phyloP scores from a whole-genome alignment of 2,329 filamentous ascomycete genomes.

The Fusarium sp. region DNA sequence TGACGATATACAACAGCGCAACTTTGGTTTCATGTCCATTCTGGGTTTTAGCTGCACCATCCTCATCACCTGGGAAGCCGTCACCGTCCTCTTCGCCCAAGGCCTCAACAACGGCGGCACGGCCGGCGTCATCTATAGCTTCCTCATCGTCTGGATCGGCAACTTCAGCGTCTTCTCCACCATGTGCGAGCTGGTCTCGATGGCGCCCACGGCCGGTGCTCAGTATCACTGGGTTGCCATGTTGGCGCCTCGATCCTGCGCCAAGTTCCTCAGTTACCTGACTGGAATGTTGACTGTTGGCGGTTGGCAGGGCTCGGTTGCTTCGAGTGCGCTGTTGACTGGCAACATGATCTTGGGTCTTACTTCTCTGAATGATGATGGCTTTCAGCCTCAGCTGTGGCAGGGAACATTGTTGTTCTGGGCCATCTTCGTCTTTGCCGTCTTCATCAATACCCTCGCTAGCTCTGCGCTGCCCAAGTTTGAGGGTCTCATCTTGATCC shows the following conservation, averaged over 20 bases:
- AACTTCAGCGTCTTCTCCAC: slow-evolving; percentile 55
- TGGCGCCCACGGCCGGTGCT: slow-evolving; percentile 63
- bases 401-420: slow-evolving; percentile 62
- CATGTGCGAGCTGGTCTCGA: slow-evolving; percentile 55
- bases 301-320: slow-evolving; percentile 54
- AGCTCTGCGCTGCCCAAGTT: slow-evolving; percentile 59
- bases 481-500: slow-evolving; percentile 60
- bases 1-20: slow-evolving; percentile 47
- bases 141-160: slow-evolving; percentile 59
- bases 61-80: slow-evolving; percentile 64
- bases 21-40: slow-evolving; percentile 61
- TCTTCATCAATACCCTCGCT: slow-evolving; percentile 62
- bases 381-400: slow-evolving; percentile 55
- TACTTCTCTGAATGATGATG: slow-evolving; percentile 45
- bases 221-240: slow-evolving; percentile 71
- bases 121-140: slow-evolving; percentile 64
- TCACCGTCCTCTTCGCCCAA: slow-evolving; percentile 47
- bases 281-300: slow-evolving; percentile 60
- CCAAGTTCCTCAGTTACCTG: slow-evolving; percentile 66
- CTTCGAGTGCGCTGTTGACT: slow-evolving; percentile 53
- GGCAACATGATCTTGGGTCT: slow-evolving; percentile 57
- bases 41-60: slow-evolving; percentile 64
- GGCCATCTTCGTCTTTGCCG: slow-evolving; percentile 56
- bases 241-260: slow-evolving; percentile 57
- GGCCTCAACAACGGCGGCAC: slow-evolving; percentile 62